A percentile compares a stretch with the other conserved stretches of the same genome.
phyloP scores from a whole-genome alignment of 2,329 filamentous ascomycete species.

The Aspergillus sp. region DNA sequence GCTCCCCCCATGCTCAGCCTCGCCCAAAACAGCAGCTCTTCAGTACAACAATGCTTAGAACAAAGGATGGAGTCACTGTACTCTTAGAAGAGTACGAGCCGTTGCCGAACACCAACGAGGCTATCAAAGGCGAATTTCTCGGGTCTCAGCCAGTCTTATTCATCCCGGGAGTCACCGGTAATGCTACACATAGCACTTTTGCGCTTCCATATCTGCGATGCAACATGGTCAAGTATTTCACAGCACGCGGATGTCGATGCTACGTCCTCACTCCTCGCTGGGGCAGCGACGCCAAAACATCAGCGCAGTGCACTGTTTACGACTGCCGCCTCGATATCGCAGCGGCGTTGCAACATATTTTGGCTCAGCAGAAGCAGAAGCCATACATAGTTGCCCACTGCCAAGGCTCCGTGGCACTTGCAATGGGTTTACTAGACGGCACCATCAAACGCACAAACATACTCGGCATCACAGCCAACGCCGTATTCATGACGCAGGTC shows the following conservation, averaged over 20 bases:
- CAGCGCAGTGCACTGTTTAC: slow-evolving; percentile 9
- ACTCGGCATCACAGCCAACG: slow-evolving; percentile 23
- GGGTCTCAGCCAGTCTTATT: slow-evolving; percentile 6
- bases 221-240: slow-evolving; percentile 16
- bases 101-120: background rate
- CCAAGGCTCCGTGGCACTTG: slow-evolving; percentile 13
- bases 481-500: slow-evolving; percentile 26
- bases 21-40: background rate
- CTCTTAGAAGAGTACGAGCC: slow-evolving; percentile 6
- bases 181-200: slow-evolving; percentile 2
- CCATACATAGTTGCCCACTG: slow-evolving; percentile 16
- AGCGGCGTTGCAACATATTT: slow-evolving; percentile 5
- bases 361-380: background rate
- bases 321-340: slow-evolving; percentile 15
- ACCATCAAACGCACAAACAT: slow-evolving; percentile 10
- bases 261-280: slow-evolving; percentile 12
- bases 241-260: background rate
- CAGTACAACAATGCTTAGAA: background rate
- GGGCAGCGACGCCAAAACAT: background rate
- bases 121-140: background rate
- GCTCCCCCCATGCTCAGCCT: background rate
- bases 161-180: slow-evolving; percentile 10
- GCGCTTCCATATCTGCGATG: slow-evolving; percentile 8
- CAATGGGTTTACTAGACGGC: slow-evolving; percentile 9
- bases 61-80: background rate